Conservation (phyloP, 164 flowering plant species). For the Liriodendron chinense region DNA sequence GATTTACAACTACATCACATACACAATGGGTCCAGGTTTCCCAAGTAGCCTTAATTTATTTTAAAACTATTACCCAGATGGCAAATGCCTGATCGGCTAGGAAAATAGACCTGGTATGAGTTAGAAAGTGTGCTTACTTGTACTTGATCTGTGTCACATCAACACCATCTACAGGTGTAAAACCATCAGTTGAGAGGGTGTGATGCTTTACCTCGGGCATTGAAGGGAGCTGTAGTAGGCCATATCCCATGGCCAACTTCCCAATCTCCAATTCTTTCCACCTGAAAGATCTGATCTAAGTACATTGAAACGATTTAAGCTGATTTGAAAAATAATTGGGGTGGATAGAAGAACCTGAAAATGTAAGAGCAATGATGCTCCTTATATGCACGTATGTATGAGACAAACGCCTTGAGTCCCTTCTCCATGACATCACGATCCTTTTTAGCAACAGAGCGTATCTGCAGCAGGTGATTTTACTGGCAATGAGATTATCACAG, state of each 20-base stretch:
- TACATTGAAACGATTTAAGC: not conserved
- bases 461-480: constrained; percentile 38
- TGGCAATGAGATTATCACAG: not conserved
- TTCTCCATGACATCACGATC: constrained; percentile 98
- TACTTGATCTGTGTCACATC: constrained; percentile 71
- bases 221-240: constrained; percentile 81
- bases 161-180: constrained; percentile 59
- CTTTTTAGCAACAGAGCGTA: constrained; percentile 67
- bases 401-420: constrained; percentile 85
- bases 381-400: constrained; percentile 89
- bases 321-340: not conserved
- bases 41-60: not conserved
- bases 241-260: constrained; percentile 89
- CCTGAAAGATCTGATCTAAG: constrained; percentile 33
- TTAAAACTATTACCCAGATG: not conserved
- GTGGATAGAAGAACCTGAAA: constrained; percentile 58
- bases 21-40: not conserved
- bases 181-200: constrained; percentile 67
- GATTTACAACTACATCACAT: not conserved
- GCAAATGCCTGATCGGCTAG: not conserved
- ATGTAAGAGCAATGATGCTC: constrained; percentile 92
- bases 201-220: constrained; percentile 81
- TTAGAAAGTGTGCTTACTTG: constrained; percentile 47
- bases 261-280: constrained; percentile 96
- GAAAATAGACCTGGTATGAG: not conserved